Evolutionary conservation across 176 grass and related monocot genomes (phyloP), one percentile per base, ranked within the genome.

Genomic region (Zoysia japonica): DNA sequence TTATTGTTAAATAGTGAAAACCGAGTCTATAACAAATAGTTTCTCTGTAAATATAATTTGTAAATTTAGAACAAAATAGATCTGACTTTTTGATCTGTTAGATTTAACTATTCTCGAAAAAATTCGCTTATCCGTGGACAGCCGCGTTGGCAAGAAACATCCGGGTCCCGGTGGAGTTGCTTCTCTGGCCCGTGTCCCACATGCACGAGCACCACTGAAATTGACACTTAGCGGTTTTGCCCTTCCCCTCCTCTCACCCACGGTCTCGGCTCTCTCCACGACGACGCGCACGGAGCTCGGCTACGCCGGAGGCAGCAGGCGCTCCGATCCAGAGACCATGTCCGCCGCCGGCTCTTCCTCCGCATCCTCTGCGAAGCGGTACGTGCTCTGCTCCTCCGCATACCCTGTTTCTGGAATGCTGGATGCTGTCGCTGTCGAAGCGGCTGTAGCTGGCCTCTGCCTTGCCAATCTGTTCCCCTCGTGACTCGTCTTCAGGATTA

Each of bases 241-340:
- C 4, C 44, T 12, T 44, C 3, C 46, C 19, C 11, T 4, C 5
- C 28, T 5, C 46, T 12, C 7, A 1, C 6, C 13, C 35, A 4
- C 20, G 2, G 9, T 3, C 36, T 2, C 11, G 28, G n/a, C 70
- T 2, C 48, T 13, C 72, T 12, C 10, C 52, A 6, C 39, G 7
- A 12, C 40, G 56, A 46, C 13, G 9, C 60, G n/a, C 61, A n/a
- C 68, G 6, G 59, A 56, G 48, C 2, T 28, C 52, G 2, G 37
- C 64, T 28, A 28, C 28, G 28, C 28, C 28, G 28, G 28, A 28
- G 43, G 49, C 11, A 6, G 61, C 19, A n/a, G n/a, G 3, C 6
- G 6, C 39, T 7, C 20, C 81, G 9, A 40, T 45, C 71, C 11
- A 3, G 64, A 49, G 16, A 9, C 63, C 28, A 84, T 84, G 82